A percentile compares a stretch with the other conserved stretches of the same genome.
Conservation (phyloP, 192 early-diverging fungal species). For the Chytriomyces sp. region DNA sequence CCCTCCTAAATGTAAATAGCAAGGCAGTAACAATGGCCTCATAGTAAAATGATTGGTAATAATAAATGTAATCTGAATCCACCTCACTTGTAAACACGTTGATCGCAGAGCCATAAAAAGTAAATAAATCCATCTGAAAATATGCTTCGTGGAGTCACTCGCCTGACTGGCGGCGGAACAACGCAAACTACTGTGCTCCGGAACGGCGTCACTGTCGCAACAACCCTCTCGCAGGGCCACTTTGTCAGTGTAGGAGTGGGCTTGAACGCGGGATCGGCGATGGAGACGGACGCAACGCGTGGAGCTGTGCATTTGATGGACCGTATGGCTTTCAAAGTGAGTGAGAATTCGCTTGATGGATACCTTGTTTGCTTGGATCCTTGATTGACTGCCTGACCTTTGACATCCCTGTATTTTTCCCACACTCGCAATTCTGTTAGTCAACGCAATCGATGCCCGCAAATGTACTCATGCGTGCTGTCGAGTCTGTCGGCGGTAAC, state of each 20-base stretch:
- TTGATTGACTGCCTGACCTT: no score
- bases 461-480: constrained; percentile 69
- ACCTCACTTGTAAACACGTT: no score
- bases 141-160: no score
- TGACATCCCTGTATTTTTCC: background rate
- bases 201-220: constrained; percentile 88
- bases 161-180: background rate
- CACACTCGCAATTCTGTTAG: constrained; percentile 31
- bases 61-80: no score
- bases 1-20: no score
- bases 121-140: no score
- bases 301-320: constrained; percentile 91
- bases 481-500: constrained; percentile 91
- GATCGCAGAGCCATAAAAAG: no score
- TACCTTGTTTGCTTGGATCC: background rate
- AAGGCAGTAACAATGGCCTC: no score
- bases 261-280: constrained; percentile 87
- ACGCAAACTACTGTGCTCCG: constrained; percentile 76
- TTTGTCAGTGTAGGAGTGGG: constrained; percentile 90
- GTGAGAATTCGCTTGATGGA: background rate
- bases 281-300: constrained; percentile 72
- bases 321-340: constrained; percentile 90
- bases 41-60: no score
- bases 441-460: constrained; percentile 72
- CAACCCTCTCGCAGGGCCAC: constrained; percentile 82